These are phyloP conservation scores for Penicillium glabrum DNA, from an alignment of 2,329 filamentous ascomycete species.

Conservation along the genomic window DNA sequence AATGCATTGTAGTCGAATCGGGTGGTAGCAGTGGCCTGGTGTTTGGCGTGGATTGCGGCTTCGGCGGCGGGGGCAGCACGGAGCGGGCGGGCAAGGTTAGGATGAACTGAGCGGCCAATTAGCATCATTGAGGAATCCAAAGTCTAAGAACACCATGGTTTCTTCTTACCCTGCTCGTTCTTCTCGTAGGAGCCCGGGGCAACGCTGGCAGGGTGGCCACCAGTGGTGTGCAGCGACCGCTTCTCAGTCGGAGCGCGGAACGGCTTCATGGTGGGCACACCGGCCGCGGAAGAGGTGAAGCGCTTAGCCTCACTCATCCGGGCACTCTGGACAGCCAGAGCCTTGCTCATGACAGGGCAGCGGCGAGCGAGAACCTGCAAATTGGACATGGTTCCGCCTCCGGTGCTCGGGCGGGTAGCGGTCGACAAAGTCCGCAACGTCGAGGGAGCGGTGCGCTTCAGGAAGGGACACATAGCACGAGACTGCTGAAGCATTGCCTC, in stretches of 20 bases:
- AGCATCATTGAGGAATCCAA: neutral
- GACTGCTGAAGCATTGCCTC: slow-evolving; percentile 93
- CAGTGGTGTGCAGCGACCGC: slow-evolving; percentile 79
- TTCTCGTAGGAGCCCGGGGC: slow-evolving; percentile 56
- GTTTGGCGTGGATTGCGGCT: slow-evolving; percentile 40
- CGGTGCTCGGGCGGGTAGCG: slow-evolving; percentile 65
- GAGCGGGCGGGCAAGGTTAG: slow-evolving; percentile 25
- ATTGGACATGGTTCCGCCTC: slow-evolving; percentile 94
- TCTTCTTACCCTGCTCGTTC: slow-evolving; percentile 50
- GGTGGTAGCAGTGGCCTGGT: slow-evolving; percentile 50
- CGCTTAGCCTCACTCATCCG: slow-evolving; percentile 40
- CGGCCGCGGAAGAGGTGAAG: slow-evolving; percentile 38
- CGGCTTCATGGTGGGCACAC: slow-evolving; percentile 39
- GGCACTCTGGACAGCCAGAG: slow-evolving; percentile 76
- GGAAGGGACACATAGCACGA: slow-evolving; percentile 94
- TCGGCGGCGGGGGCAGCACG: slow-evolving; percentile 25
- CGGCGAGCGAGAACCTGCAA: slow-evolving; percentile 90
- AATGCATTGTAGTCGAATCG: slow-evolving; percentile 91
- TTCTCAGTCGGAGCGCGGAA: slow-evolving; percentile 56
- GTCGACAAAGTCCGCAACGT: slow-evolving; percentile 84
- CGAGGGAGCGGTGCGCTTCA: slow-evolving; percentile 89
- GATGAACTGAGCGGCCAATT: slow-evolving; percentile 23
- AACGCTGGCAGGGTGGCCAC: slow-evolving; percentile 74
- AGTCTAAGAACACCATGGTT: neutral
- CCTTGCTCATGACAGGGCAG: slow-evolving; percentile 99